Conservation (phyloP, 805 yeast species). For the Ogataea sp. region DNA sequence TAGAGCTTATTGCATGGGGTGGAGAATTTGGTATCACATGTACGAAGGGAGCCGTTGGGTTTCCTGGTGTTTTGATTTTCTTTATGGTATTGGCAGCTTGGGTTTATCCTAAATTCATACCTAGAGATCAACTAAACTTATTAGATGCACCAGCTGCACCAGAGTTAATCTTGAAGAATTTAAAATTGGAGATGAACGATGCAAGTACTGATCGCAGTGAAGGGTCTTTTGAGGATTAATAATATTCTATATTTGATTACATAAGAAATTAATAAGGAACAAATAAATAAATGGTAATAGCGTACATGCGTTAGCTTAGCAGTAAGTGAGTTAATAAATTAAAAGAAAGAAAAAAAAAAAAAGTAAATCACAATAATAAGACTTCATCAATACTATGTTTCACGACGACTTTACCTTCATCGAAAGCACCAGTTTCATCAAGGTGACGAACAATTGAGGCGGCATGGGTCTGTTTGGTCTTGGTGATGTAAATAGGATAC, state of each 20-base stretch:
- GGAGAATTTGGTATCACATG: conserved; percentile 81
- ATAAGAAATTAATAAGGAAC: no score
- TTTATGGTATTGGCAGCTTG: conserved; percentile 54
- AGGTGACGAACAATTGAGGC: conserved; percentile 68
- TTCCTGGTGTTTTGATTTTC: conserved; percentile 76
- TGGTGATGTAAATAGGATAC: conserved; percentile 59
- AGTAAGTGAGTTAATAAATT: no score
- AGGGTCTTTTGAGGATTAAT: neutral
- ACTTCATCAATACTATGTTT: conserved; percentile 33
- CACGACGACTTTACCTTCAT: conserved; percentile 64
- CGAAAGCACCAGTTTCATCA: conserved; percentile 35
- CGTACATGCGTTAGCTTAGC: no score
- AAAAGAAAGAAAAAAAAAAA: no score
- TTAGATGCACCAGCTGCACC: conserved; percentile 46
- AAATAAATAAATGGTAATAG: no score
- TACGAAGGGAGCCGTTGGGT: conserved; percentile 89
- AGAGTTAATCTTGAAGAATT: conserved; percentile 22
- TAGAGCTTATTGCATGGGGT: conserved; percentile 62
- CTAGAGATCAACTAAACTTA: conserved; percentile 45
- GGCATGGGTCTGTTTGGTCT: conserved; percentile 67
- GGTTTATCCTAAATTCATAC: conserved; percentile 56
- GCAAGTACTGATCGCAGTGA: neutral
- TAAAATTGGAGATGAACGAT: conserved; percentile 3
- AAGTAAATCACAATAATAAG: no score
- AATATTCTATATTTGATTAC: no score